Evolutionary conservation across 192 early-diverging fungal genomes (phyloP).

Genomic region (Backusella macrospora): DNA sequence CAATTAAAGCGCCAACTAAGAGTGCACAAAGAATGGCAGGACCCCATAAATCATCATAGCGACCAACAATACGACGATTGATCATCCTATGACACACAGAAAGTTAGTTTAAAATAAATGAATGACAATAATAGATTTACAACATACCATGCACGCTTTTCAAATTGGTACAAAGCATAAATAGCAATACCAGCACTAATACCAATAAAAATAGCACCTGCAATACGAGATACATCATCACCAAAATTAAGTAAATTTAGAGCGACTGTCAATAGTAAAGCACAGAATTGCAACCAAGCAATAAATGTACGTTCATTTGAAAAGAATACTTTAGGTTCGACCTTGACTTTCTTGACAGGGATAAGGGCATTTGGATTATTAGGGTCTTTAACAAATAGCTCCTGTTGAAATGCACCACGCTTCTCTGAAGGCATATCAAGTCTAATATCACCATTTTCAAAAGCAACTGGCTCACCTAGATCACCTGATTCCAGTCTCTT

Average conservation of each 20-base stretch:
- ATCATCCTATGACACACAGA: slow-evolving; percentile 33
- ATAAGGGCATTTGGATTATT: slow-evolving; percentile 21
- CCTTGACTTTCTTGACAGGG: slow-evolving; percentile 53
- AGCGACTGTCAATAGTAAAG: slow-evolving; percentile 67
- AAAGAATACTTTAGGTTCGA: slow-evolving; percentile 89
- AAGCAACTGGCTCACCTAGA: slow-evolving; percentile 19
- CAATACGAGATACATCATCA: slow-evolving; percentile 51
- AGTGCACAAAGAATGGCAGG: slow-evolving; percentile 72
- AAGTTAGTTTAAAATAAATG: not conserved
- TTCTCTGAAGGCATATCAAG: slow-evolving; percentile 22
- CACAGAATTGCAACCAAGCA: slow-evolving; percentile 79
- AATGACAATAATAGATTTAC: not conserved
- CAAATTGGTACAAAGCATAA: slow-evolving; percentile 37
- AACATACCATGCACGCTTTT: slow-evolving; percentile 37
- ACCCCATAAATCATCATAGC: slow-evolving; percentile 76
- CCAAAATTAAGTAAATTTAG: slow-evolving; percentile 79
- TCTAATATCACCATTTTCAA: slow-evolving; percentile 17
- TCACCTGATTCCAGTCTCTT: slow-evolving; percentile 12
- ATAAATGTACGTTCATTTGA: slow-evolving; percentile 91
- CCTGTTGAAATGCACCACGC: not conserved
- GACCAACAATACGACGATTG: slow-evolving; percentile 51
- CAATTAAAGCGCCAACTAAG: slow-evolving; percentile 61
- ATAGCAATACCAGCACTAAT: slow-evolving; percentile 30
- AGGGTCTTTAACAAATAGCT: slow-evolving; percentile 11
- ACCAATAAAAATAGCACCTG: slow-evolving; percentile 56